Evolutionary conservation across 345 rosid species (phyloP).

Genomic region (Lepidium africanum): DNA sequence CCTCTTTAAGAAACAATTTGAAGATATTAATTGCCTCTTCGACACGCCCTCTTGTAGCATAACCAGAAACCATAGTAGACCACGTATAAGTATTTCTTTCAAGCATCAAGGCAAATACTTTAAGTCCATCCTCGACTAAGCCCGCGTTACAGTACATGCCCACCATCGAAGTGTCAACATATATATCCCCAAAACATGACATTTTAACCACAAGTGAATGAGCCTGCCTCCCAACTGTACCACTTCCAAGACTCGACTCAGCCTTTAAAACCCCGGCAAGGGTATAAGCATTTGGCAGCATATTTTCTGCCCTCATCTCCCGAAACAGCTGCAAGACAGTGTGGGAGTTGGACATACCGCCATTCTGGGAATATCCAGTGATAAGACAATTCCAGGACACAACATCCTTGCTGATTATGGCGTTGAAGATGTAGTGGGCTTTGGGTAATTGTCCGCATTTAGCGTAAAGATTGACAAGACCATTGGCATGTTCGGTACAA

Average conservation of each 20-base stretch:
- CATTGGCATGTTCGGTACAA: conserved; percentile 45
- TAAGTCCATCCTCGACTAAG: conserved; percentile 42
- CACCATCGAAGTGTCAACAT: conserved; percentile 68
- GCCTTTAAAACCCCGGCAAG: conserved; percentile 67
- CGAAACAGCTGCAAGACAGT: conserved; percentile 48
- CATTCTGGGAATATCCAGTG: conserved; percentile 59
- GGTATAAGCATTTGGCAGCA: conserved; percentile 70
- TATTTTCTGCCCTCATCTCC: conserved; percentile 53
- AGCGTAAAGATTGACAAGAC: conserved; percentile 64
- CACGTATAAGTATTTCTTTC: conserved; percentile 53
- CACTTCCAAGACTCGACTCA: conserved; percentile 32
- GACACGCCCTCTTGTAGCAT: conserved; percentile 42
- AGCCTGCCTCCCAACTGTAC: conserved; percentile 48
- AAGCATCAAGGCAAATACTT: conserved; percentile 56
- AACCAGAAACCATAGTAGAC: conserved; percentile 76
- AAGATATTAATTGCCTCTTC: conserved; percentile 39
- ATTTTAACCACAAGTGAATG: conserved; percentile 55
- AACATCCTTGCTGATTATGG: conserved; percentile 44
- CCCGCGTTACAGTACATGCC: conserved; percentile 63
- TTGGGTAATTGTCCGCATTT: conserved; percentile 47
- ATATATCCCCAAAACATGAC: conserved; percentile 52
- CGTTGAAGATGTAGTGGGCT: conserved; percentile 53
- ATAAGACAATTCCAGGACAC: conserved; percentile 84
- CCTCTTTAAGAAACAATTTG: conserved; percentile 36
- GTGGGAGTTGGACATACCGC: conserved; percentile 37